Base-by-base conservation (phyloP, 2,329 filamentous ascomycete species). In the Curvularia eragrostidis region DNA sequence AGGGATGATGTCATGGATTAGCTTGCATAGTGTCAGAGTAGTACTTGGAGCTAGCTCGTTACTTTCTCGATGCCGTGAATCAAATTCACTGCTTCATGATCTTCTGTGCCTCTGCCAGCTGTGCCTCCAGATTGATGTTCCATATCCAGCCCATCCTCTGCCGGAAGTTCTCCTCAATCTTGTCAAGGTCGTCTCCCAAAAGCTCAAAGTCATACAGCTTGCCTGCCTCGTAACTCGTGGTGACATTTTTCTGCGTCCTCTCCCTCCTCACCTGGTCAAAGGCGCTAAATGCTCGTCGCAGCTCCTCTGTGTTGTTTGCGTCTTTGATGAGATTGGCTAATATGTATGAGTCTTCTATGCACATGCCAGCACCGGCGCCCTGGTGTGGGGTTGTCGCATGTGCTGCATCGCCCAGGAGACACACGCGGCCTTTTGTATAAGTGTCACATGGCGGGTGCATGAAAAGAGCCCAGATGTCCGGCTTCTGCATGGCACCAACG, bases 1-100 rank as follows among this genome's bases (percentile, higher is more conserved):
- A 85, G 92, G 64, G 92, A 97, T 63, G 86, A 88, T 74, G 81
- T 82, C 18, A 80, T 87, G 50, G 85, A 88, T 68, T 87, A 62
- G 42, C 19, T 30, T 24, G n/a, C 12, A 23, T 5, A 26, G 3
- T 12, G n/a, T n/a, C 19, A 21, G 10, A 24, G 9, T 19, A 4
- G 8, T 9, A 4, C 23, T 9, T 1, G 8, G 10, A 47, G 15
- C 43, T 15, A 32, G 3, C 32, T 49, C 9, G n/a, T 39, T 18
- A 15, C 34, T 7, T 36, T 18, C 15, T 18, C 15, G 15, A 18
- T 36, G 15, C 15, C 15, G 7, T 8, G 9, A 6, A 32, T 39
- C 23, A 43, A 21, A 2, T 30, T 39, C 24, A 42, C 26, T 42
- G 51, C 55, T 52, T 60, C 52, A 70, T 72, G 0, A 75, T 56